phyloP scores from a whole-genome alignment of 2,329 filamentous ascomycete genomes.

The Penicillium sp. region DNA sequence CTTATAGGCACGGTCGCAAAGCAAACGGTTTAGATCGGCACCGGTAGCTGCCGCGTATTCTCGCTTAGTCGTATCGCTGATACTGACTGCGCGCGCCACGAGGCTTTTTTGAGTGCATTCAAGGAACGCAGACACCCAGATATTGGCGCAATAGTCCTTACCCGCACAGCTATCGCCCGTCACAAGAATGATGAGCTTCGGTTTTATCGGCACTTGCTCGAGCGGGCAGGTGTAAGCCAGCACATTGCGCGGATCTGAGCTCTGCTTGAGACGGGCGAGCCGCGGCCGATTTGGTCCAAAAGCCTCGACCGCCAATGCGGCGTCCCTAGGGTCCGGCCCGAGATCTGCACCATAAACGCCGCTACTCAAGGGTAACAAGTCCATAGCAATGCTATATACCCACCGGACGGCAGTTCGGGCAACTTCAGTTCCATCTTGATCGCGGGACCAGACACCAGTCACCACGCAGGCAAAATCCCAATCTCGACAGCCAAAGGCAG shows the following conservation, averaged over 20 bases:
- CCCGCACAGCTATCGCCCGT: conserved; percentile 46
- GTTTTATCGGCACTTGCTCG: conserved; percentile 27
- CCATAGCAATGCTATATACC: conserved; percentile 47
- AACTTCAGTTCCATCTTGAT: conserved; percentile 31
- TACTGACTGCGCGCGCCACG: conserved; percentile 43
- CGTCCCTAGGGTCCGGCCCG: conserved; percentile 54
- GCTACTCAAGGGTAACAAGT: conserved; percentile 44
- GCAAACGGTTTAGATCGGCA: conserved; percentile 43
- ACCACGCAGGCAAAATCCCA: conserved; percentile 59
- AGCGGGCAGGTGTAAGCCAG: conserved; percentile 52
- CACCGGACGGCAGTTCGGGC: conserved; percentile 40
- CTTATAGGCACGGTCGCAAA: conserved; percentile 52
- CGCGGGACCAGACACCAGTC: conserved; percentile 53
- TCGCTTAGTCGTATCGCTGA: conserved; percentile 51
- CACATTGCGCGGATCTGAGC: conserved; percentile 44
- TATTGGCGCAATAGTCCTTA: conserved; percentile 52
- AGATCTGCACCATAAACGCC: conserved; percentile 56
- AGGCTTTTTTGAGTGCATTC: conserved; percentile 20
- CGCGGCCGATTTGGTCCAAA: conserved; percentile 50
- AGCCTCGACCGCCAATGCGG: conserved; percentile 43
- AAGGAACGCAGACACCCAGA: conserved; percentile 44
- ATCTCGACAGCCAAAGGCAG: conserved; percentile 55
- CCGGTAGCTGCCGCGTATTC: conserved; percentile 47
- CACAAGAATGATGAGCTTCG: conserved; percentile 49
- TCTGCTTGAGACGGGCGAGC: conserved; percentile 45